Evolutionary conservation across 257 asterid species (phyloP).

Genomic region (Paraleonurus japonicus): DNA sequence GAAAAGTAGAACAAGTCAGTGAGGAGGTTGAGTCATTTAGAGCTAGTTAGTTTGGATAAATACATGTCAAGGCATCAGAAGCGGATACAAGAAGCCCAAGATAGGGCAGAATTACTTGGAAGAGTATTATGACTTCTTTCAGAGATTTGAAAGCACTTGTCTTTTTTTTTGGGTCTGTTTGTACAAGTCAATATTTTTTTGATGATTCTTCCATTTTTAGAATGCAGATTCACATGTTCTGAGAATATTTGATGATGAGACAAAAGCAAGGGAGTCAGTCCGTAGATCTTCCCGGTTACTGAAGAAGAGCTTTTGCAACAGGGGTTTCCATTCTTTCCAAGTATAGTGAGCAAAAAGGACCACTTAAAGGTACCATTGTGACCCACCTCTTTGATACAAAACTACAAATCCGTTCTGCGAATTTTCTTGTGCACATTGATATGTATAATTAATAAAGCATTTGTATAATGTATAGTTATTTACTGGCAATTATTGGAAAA

Average conservation of each 20-base stretch:
- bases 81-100: too few relatives aligned
- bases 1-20: conserved; percentile 86
- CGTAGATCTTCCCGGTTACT: conserved; percentile 69
- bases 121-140: conserved; percentile 56
- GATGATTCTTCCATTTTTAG: conserved; percentile 36
- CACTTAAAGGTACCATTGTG: too few relatives aligned
- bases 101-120: too few relatives aligned
- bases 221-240: conserved; percentile 72
- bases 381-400: too few relatives aligned
- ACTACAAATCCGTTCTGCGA: too few relatives aligned
- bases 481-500: too few relatives aligned
- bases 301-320: conserved; percentile 67
- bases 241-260: conserved; percentile 71
- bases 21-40: conserved; percentile 88
- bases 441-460: too few relatives aligned
- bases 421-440: too few relatives aligned
- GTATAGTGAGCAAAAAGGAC: too few relatives aligned
- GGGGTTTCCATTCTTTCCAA: too few relatives aligned
- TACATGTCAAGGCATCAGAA: conserved; percentile 57
- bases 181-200: conserved; percentile 11
- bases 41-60: conserved; percentile 80
- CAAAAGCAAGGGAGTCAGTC: conserved; percentile 70
- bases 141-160: not conserved
- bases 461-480: too few relatives aligned
- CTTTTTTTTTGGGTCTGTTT: conserved; percentile 1